Percentiles rank a stretch among this genome's conserved stretches.
Evolutionary conservation across 257 asterid genomes (phyloP).

Genomic region (Echium plantagineum): DNA sequence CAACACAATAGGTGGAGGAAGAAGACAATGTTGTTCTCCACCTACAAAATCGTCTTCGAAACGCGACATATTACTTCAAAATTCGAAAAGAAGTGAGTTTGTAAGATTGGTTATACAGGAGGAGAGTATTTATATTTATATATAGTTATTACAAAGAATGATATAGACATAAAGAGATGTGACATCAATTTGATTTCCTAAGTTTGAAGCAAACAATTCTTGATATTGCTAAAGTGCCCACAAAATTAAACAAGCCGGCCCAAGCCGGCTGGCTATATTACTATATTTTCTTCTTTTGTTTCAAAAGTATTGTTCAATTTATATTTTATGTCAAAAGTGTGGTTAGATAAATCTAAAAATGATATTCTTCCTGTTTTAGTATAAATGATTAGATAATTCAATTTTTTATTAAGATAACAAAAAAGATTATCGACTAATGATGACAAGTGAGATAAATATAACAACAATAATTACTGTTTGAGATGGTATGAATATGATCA

Average conservation of each 20-base stretch:
- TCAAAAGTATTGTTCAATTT: no score
- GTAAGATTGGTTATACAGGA: no score
- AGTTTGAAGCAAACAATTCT: background rate
- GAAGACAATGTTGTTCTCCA: conserved; percentile 23
- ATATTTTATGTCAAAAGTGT: background rate
- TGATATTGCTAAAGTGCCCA: background rate
- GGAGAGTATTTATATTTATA: background rate
- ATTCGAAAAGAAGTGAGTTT: no score
- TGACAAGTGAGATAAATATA: no score
- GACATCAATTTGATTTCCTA: background rate
- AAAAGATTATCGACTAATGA: no score
- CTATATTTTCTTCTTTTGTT: background rate
- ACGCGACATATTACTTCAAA: conserved; percentile 21
- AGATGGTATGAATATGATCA: no score
- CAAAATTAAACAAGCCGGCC: background rate
- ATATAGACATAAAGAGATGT: background rate
- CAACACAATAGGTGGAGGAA: conserved; percentile 54
- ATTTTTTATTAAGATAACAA: no score
- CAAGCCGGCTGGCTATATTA: background rate
- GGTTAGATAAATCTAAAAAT: background rate
- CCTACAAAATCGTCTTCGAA: conserved; percentile 20
- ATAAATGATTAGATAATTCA: no score
- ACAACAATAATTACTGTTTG: no score
- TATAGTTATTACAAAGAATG: no score
- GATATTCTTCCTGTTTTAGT: no score